Base-by-base conservation (phyloP, 2,329 filamentous ascomycete genomes). In the Bipolaris sorokiniana region DNA sequence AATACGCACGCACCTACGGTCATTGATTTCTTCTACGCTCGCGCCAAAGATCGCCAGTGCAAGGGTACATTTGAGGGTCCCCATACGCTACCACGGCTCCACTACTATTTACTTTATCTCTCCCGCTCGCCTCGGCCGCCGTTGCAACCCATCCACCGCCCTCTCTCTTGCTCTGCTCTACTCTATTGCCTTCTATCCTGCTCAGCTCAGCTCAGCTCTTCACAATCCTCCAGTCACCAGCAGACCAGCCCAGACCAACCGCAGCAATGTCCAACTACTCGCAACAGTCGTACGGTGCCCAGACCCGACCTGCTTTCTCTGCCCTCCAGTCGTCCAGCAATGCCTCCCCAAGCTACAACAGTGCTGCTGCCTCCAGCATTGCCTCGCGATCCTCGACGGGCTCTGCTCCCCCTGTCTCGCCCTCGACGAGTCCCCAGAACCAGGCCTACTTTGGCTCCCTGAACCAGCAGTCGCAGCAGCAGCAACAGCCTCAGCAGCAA, bases 321-420 rank as follows among this genome's bases (percentile, higher is more conserved):
- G 72, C 65, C 65, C 71, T 67, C 67, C 77, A 72, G 56, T 61
- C 72, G 48, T 66, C 76, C 13, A 64, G 53, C 55, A 59, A 59
- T 51, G 60, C 64, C 16, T 56, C 63, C 49, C 69, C 69, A 50
- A 77, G 73, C 70, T 79, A 77, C 55, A 78, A 73, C 69, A 80
- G 78, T 65, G 72, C 77, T 31, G 71, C 77, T 33, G 78, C 77
- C 42, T 74, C 77, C 34, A 80, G 76, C 41, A 64, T 80, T 26
- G 62, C 71, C 59, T 68, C 73, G 51, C 69, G 71, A 44, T 73
- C 74, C 6, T 67, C 72, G 9, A 66, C 68, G 16, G 71, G 74
- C 5, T 68, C 71, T 40, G 72, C 67, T 61, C 77, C 64, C 13
- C 61, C 73, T 15, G 69, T 70, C 9, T 75, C 75, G 31, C 71